A percentile compares a stretch with the other conserved stretches of the same genome.
phyloP scores from a whole-genome alignment of 495 filamentous ascomycete species.

The Penicillium lagena region DNA sequence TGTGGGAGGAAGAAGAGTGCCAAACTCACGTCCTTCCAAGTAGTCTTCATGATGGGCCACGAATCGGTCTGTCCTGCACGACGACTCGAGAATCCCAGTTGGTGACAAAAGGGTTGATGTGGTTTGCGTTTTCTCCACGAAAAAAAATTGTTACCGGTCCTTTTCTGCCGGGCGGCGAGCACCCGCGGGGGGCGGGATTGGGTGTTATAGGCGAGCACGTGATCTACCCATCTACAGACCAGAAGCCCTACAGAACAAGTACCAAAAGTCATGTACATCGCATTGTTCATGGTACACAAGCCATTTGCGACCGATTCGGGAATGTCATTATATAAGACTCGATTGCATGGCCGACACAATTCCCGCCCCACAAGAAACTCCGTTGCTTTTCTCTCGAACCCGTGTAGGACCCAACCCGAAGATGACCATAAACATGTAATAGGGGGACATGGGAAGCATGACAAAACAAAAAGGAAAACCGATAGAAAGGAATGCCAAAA shows the following conservation, averaged over 20 bases:
- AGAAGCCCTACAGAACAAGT: background rate
- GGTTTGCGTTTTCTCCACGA: constrained; percentile 13
- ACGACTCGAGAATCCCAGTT: too few species aligned
- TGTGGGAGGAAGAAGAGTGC: background rate
- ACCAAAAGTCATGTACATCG: constrained; percentile 13
- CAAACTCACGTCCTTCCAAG: constrained; percentile 57
- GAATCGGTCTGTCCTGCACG: background rate
- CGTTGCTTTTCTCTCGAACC: constrained; percentile 18
- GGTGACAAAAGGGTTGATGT: too few species aligned
- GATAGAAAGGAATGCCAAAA: background rate
- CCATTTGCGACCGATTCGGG: constrained; percentile 3
- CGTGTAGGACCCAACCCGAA: constrained; percentile 17
- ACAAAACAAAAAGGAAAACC: constrained; percentile 6
- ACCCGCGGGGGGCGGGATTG: constrained; percentile 26
- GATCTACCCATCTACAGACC: background rate
- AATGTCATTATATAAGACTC: constrained; percentile 1
- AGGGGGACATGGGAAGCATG: constrained; percentile 9
- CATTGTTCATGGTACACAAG: constrained; percentile 24
- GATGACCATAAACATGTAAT: constrained; percentile 17
- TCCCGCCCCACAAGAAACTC: constrained; percentile 18
- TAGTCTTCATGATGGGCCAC: constrained; percentile 59
- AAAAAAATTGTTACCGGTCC: constrained; percentile 19
- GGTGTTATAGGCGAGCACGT: constrained; percentile 14
- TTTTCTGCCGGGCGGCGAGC: constrained; percentile 36
- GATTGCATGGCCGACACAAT: constrained; percentile 13